Conservation (phyloP, 345 rosid species). For the Sapria himalayana region DNA sequence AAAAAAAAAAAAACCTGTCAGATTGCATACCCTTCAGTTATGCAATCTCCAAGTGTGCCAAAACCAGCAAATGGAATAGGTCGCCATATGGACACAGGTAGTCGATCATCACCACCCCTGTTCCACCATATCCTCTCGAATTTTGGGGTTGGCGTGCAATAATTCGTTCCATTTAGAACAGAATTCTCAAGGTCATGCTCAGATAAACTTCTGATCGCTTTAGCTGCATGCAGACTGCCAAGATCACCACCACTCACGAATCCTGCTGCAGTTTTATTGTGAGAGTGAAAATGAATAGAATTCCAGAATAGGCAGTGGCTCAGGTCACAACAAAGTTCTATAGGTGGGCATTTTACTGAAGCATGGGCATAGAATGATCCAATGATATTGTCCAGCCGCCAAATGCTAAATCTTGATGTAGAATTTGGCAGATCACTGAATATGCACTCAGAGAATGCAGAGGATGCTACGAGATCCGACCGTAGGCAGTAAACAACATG, state of each 20-base stretch:
- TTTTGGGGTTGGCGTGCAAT: constrained; percentile 55
- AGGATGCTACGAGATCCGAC: constrained; percentile 81
- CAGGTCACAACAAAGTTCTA: constrained; percentile 31
- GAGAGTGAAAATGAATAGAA: constrained; percentile 25
- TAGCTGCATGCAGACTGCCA: constrained; percentile 23
- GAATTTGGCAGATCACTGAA: constrained; percentile 25
- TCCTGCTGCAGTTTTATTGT: constrained; percentile 18
- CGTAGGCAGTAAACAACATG: constrained; percentile 78
- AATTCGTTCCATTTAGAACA: constrained; percentile 41
- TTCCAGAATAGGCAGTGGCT: constrained; percentile 68
- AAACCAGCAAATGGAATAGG: constrained; percentile 59
- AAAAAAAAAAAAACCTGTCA: constrained; percentile 2
- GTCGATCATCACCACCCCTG: constrained; percentile 73
- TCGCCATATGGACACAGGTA: constrained; percentile 90
- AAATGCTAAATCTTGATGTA: constrained; percentile 70
- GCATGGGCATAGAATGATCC: constrained; percentile 78
- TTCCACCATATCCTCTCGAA: constrained; percentile 99
- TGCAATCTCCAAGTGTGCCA: constrained; percentile 78
- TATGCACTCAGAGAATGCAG: constrained; percentile 74
- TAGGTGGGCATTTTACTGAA: constrained; percentile 41
- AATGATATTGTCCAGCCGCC: constrained; percentile 84
- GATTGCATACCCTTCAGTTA: constrained; percentile 64
- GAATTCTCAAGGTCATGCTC: constrained; percentile 76
- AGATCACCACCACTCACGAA: constrained; percentile 15
- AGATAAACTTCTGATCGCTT: constrained; percentile 34